These are phyloP conservation scores for Phytophthora parvispora DNA, from an alignment of 352 stramenopile species.

Conservation along the genomic window DNA sequence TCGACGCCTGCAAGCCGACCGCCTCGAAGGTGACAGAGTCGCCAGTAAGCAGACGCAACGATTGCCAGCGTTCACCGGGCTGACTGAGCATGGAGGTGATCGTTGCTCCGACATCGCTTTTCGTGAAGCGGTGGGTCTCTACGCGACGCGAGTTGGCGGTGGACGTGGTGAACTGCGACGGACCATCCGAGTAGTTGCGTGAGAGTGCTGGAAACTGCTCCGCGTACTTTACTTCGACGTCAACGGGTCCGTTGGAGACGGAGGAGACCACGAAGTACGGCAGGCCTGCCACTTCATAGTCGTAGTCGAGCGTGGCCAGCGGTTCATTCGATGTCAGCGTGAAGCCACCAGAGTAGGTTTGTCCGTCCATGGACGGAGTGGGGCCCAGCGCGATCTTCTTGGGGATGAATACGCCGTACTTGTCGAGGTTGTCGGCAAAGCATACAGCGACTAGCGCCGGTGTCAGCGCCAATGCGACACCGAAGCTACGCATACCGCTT, in stretches of 20 bases:
- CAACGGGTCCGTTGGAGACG: constrained; percentile 25
- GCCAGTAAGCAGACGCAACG: constrained; percentile 29
- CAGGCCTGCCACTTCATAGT: constrained; percentile 37
- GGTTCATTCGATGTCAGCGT: constrained; percentile 21
- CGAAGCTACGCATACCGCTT: constrained; percentile 7
- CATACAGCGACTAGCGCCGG: constrained; percentile 9
- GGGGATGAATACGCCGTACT: constrained; percentile 35
- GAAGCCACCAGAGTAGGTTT: constrained; percentile 26
- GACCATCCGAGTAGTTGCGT: constrained; percentile 32
- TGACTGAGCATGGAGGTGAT: constrained; percentile 37
- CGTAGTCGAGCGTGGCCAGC: constrained; percentile 36
- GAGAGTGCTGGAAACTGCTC: constrained; percentile 37
- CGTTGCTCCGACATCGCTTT: constrained; percentile 15
- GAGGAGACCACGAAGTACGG: constrained; percentile 34
- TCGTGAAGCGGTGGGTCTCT: constrained; percentile 35
- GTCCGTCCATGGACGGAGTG: constrained; percentile 13
- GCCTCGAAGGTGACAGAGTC: constrained; percentile 38
- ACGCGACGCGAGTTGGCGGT: constrained; percentile 38
- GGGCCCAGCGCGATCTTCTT: constrained; percentile 37
- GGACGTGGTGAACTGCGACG: constrained; percentile 26
- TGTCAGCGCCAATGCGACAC: constrained; percentile 7
- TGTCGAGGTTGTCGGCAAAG: constrained; percentile 17
- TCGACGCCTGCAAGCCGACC: constrained; percentile 31
- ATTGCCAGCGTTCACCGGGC: constrained; percentile 37
- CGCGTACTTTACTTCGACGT: constrained; percentile 43